Conservation (phyloP, 106 monocot species). For the Hemerocallis citrina region DNA sequence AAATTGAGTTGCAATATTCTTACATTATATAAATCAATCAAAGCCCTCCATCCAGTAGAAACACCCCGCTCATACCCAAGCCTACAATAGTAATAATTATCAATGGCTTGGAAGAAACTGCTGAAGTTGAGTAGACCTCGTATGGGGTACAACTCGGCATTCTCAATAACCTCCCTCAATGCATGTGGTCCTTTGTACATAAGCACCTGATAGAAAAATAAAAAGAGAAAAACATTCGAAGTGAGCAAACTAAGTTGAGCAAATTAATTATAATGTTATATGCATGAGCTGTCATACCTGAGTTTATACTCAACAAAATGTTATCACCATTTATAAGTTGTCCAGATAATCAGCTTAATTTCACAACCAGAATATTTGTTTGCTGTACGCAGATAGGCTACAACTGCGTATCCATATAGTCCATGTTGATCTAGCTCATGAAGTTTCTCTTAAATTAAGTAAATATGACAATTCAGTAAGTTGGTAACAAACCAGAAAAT, state of each 20-base stretch:
- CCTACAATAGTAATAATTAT: conserved; percentile 59
- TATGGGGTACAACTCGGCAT: conserved; percentile 85
- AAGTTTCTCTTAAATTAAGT: no score
- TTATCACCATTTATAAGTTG: no score
- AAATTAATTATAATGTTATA: not conserved
- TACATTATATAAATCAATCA: conserved; percentile 79
- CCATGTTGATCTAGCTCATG: no score
- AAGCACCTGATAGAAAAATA: conserved; percentile 38
- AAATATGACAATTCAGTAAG: no score
- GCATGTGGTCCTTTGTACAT: conserved; percentile 44
- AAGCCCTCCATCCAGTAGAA: conserved; percentile 74
- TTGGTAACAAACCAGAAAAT: no score
- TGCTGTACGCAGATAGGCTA: no score
- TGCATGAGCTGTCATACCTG: not conserved
- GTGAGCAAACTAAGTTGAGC: not conserved
- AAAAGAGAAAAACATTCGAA: not conserved
- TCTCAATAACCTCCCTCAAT: conserved; percentile 45
- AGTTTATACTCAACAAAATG: not conserved
- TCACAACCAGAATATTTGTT: no score
- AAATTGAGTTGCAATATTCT: conserved; percentile 7
- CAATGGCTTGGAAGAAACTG: conserved; percentile 69
- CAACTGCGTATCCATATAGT: no score
- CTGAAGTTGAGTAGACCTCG: conserved; percentile 71
- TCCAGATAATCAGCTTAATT: no score
- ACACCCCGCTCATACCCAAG: conserved; percentile 55